These are phyloP conservation scores for Pseudocercospora eumusae DNA, from an alignment of 2,329 filamentous ascomycete species.

Conservation along the genomic window DNA sequence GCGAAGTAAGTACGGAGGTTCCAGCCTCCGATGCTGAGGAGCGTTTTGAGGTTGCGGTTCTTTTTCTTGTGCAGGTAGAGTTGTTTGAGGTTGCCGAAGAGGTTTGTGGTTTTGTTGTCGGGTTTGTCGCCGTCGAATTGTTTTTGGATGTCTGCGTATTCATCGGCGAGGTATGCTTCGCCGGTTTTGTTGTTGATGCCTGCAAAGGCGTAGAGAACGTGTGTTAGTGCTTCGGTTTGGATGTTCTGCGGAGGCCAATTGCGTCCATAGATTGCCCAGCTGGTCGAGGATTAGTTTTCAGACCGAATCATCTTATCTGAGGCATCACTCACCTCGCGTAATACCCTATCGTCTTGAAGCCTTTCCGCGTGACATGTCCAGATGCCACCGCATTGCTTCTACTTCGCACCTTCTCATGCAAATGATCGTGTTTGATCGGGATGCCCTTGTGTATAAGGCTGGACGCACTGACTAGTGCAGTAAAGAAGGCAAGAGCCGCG, in stretches of 20 bases:
- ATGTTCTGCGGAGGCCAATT: conserved; percentile 80
- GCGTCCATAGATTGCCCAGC: conserved; percentile 63
- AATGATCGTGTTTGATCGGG: conserved; percentile 20
- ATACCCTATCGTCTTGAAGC: conserved; percentile 69
- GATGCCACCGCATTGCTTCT: neutral
- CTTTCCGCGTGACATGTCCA: conserved; percentile 33
- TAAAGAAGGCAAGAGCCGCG: conserved; percentile 7
- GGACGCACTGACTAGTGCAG: conserved; percentile 5
- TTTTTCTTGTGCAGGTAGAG: conserved; percentile 72
- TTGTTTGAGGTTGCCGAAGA: conserved; percentile 76
- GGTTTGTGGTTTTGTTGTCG: conserved; percentile 45
- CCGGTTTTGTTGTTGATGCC: conserved; percentile 77
- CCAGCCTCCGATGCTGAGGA: conserved; percentile 84
- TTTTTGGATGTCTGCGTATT: conserved; percentile 67
- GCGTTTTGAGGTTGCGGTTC: conserved; percentile 72
- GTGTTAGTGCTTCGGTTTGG: conserved; percentile 75
- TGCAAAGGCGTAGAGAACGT: conserved; percentile 86
- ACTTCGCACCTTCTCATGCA: conserved; percentile 18
- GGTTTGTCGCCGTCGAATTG: conserved; percentile 66
- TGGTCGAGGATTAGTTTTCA: conserved; percentile 18
- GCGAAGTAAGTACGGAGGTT: conserved; percentile 76
- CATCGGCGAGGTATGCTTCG: conserved; percentile 71
- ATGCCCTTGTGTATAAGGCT: conserved; percentile 7
- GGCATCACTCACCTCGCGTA: conserved; percentile 58
- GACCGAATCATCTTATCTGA: neutral